These are phyloP conservation scores for Apiosordaria backusii DNA, from an alignment of 495 filamentous ascomycete species.

Conservation along the genomic window DNA sequence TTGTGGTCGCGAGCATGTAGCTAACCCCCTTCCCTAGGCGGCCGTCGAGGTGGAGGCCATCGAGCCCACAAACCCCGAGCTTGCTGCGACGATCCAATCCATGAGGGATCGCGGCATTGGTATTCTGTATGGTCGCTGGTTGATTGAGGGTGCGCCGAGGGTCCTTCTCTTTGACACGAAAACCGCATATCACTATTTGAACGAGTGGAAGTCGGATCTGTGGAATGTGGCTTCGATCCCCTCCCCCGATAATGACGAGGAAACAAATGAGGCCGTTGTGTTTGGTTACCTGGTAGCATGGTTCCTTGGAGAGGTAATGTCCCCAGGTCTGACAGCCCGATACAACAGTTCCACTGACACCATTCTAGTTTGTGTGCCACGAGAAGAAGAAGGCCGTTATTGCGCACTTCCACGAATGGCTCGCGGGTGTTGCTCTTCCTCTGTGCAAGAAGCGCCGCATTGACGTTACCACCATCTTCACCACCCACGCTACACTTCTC, in stretches of 20 bases:
- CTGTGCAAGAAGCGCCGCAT: conserved; percentile 89
- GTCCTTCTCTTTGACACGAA: conserved; percentile 94
- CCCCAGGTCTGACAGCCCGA: neutral
- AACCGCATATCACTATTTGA: conserved; percentile 82
- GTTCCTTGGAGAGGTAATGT: conserved; percentile 78
- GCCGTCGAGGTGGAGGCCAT: conserved; percentile 95
- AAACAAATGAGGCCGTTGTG: conserved; percentile 96
- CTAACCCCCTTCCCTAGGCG: conserved; percentile 50
- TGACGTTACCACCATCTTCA: conserved; percentile 98
- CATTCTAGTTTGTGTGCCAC: conserved; percentile 71
- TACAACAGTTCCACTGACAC: neutral
- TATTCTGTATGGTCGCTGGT: conserved; percentile 91
- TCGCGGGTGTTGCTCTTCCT: conserved; percentile 92
- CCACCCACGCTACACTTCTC: conserved; percentile 91
- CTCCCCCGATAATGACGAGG: conserved; percentile 81
- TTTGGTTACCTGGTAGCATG: conserved; percentile 97
- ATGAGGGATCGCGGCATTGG: conserved; percentile 91
- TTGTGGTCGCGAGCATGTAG: neutral
- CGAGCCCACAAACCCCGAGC: conserved; percentile 72
- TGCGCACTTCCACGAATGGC: conserved; percentile 98
- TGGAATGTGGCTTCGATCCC: conserved; percentile 94
- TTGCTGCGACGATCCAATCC: conserved; percentile 76
- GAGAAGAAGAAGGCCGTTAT: conserved; percentile 87
- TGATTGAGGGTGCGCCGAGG: conserved; percentile 92
- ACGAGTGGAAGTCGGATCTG: conserved; percentile 96